A percentile compares a stretch with the other conserved stretches of the same genome.
phyloP scores from a whole-genome alignment of 306 rosid genomes.

The Elaeagnus macrophylla region DNA sequence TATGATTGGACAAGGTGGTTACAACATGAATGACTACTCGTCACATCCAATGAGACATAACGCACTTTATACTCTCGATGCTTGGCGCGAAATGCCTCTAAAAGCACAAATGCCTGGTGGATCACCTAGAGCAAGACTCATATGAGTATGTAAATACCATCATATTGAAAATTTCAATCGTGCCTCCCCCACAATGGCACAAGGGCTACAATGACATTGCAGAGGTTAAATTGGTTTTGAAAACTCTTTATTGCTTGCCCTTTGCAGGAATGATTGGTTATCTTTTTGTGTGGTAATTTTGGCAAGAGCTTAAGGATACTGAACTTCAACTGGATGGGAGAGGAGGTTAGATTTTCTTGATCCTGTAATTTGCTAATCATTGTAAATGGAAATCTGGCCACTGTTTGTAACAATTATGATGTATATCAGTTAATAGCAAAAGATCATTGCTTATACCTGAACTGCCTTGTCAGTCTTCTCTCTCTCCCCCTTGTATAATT shows the following conservation, averaged over 20 bases:
- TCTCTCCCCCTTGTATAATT: no score
- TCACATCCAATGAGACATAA: conserved; percentile 45
- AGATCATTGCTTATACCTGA: conserved; percentile 2
- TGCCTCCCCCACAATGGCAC: conserved; percentile 27
- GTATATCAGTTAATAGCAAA: conserved; percentile 10
- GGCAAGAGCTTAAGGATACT: conserved; percentile 1
- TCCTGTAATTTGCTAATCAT: conserved; percentile 11
- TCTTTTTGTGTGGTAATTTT: conserved; percentile 10
- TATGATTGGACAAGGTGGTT: conserved; percentile 40
- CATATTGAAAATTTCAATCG: conserved; percentile 14
- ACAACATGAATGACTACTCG: conserved; percentile 37
- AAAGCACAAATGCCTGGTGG: conserved; percentile 64
- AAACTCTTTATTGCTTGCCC: conserved; percentile 7
- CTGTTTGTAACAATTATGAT: conserved; percentile 14
- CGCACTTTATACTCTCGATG: conserved; percentile 44
- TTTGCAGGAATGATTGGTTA: conserved; percentile 11
- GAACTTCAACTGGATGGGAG: conserved; percentile 8
- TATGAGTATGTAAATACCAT: conserved; percentile 50
- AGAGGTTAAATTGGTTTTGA: conserved; percentile 19
- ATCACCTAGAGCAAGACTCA: conserved; percentile 74
- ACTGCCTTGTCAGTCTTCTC: not conserved
- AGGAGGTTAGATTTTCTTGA: conserved; percentile 4
- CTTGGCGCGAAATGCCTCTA: conserved; percentile 44
- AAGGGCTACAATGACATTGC: conserved; percentile 21
- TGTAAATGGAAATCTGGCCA: conserved; percentile 30